These are phyloP conservation scores for Bremia lactucae DNA, from an alignment of 352 stramenopile species.

Conservation along the genomic window DNA sequence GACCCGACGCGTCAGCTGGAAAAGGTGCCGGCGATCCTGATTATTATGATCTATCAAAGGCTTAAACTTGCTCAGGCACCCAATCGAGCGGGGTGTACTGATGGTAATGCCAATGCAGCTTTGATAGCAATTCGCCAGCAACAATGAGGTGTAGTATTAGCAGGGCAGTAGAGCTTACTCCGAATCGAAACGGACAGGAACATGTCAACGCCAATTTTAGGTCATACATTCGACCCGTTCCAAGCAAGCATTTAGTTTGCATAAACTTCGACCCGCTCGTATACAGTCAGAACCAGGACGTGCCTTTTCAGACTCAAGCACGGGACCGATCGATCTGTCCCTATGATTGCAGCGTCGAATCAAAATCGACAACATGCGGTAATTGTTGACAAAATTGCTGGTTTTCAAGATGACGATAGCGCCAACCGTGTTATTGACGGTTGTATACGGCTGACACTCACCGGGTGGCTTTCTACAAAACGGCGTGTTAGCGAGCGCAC, in stretches of 20 bases:
- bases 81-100: not conserved
- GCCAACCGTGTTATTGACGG: slow-evolving; percentile 33
- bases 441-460: slow-evolving; percentile 21
- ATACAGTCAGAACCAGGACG: no score
- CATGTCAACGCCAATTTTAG: no score
- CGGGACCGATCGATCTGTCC: not conserved
- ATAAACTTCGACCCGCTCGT: no score
- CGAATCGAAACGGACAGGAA: no score
- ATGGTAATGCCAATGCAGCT: not conserved
- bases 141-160: slow-evolving; percentile 10
- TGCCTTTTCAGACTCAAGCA: not conserved
- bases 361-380: not conserved
- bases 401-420: slow-evolving; percentile 24
- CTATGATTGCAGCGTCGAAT: slow-evolving; percentile 2
- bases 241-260: no score
- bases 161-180: no score
- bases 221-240: no score
- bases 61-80: slow-evolving; percentile 26
- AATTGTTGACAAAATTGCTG: slow-evolving; percentile 11
- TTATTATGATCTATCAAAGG: slow-evolving; percentile 62
- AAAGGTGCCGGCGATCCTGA: slow-evolving; percentile 49
- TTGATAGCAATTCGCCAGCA: not conserved
- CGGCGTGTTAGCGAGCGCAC: slow-evolving; percentile 21
- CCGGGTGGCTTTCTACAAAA: slow-evolving; percentile 29
- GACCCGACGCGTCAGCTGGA: slow-evolving; percentile 3